Percentiles rank a stretch among this genome's conserved stretches.
Conservation (phyloP, 2,329 filamentous ascomycete genomes). For the Emericellopsis cladophorae region DNA sequence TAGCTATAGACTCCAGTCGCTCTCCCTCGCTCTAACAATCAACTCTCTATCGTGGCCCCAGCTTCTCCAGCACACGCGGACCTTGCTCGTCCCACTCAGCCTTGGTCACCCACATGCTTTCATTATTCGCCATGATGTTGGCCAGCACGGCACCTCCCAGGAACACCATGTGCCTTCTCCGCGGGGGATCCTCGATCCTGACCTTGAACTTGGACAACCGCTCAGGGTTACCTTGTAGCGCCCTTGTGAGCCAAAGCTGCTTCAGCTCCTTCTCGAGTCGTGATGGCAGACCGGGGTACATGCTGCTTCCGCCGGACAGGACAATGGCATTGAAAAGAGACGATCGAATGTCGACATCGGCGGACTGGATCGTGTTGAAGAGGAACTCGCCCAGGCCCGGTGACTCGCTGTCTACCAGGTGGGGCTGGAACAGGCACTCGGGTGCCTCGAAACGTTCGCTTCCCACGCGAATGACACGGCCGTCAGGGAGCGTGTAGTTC, state of each 20-base stretch:
- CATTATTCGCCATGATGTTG: constrained; percentile 98
- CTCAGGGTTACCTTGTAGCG: constrained; percentile 84
- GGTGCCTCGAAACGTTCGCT: constrained; percentile 97
- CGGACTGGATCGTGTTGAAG: constrained; percentile 96
- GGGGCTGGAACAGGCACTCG: constrained; percentile 96
- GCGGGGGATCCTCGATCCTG: constrained; percentile 91
- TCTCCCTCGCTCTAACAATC: too few species aligned
- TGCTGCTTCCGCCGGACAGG: constrained; percentile 90
- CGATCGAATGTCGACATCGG: constrained; percentile 87
- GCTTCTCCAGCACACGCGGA: constrained; percentile 71
- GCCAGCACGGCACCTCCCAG: constrained; percentile 90
- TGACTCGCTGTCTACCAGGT: constrained; percentile 94
- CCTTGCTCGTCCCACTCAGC: constrained; percentile 96
- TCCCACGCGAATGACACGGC: constrained; percentile 88
- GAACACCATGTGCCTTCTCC: constrained; percentile 99
- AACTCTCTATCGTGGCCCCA: constrained; percentile 62
- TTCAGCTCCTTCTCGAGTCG: constrained; percentile 97
- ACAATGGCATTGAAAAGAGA: constrained; percentile 97
- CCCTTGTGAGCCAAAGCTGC: constrained; percentile 91
- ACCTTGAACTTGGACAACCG: constrained; percentile 98
- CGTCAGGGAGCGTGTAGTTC: constrained; percentile 93
- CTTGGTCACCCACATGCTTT: constrained; percentile 98
- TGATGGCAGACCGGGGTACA: constrained; percentile 94
- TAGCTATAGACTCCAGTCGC: too few species aligned
- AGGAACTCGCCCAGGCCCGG: constrained; percentile 93